These are phyloP conservation scores for Narthecium ossifragum DNA, from an alignment of 106 monocot species.

Conservation along the genomic window DNA sequence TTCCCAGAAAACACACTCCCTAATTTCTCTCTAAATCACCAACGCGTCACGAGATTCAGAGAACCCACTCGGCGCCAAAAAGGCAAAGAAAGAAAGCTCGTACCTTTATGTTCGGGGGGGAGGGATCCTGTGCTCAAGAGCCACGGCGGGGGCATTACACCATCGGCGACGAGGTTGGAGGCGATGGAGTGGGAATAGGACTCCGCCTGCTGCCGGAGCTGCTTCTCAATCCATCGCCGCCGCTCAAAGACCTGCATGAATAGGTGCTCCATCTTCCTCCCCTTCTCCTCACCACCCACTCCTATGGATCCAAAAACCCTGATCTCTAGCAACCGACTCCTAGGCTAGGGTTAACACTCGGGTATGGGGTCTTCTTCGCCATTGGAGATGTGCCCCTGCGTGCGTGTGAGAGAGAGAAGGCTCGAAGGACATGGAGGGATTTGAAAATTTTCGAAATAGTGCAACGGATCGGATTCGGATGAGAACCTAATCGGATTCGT, in stretches of 20 bases:
- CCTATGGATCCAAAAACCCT: constrained; percentile 5
- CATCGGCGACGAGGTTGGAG: constrained; percentile 48
- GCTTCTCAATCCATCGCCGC: constrained; percentile 37
- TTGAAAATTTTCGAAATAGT: constrained; percentile 10
- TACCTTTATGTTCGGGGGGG: no score
- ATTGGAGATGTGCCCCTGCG: no score
- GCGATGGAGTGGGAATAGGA: constrained; percentile 50
- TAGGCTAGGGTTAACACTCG: not conserved
- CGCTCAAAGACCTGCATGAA: constrained; percentile 78
- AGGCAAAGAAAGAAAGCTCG: no score
- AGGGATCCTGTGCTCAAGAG: constrained; percentile 25
- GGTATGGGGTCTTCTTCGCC: not conserved
- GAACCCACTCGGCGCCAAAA: no score
- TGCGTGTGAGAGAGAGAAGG: not conserved
- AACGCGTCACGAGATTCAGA: no score
- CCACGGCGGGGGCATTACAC: constrained; percentile 40
- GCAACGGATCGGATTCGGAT: no score
- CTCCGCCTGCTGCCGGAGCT: constrained; percentile 52
- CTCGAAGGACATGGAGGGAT: not conserved
- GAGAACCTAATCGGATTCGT: no score
- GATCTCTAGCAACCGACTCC: no score
- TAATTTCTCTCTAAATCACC: no score
- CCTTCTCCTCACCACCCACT: constrained; percentile 3
- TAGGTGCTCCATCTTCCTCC: constrained; percentile 64
- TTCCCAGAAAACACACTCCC: no score